Conservation (phyloP, 2,329 filamentous ascomycete genomes). For the Sporothrix inflata region DNA sequence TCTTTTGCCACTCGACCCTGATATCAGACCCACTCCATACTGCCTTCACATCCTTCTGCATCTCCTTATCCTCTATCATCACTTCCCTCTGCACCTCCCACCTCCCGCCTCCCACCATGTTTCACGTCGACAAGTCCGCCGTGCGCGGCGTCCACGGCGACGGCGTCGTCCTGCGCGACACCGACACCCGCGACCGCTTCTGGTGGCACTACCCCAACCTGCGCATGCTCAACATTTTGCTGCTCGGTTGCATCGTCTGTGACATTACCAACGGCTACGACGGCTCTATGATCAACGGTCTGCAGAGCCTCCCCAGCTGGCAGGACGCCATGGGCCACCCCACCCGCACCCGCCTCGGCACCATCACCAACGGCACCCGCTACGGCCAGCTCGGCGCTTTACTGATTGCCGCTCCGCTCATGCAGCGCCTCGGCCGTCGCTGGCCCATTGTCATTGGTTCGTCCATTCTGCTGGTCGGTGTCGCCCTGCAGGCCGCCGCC, state of each 20-base stretch:
- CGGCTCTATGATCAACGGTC: constrained; percentile 46
- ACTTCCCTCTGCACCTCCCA: not conserved
- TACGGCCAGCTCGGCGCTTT: constrained; percentile 30
- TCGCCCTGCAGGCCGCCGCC: constrained; percentile 73
- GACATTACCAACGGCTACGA: constrained; percentile 32
- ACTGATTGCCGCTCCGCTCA: constrained; percentile 23
- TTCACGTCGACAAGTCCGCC: constrained; percentile 27
- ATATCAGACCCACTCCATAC: not conserved
- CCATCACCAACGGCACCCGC: constrained; percentile 38
- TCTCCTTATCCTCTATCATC: not conserved
- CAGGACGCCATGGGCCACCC: constrained; percentile 42
- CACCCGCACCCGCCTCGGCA: constrained; percentile 37
- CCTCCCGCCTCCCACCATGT: constrained; percentile 14
- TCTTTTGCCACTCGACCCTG: not conserved
- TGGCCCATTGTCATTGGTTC: constrained; percentile 73
- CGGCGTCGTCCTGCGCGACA: constrained; percentile 28
- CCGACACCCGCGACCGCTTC: constrained; percentile 31
- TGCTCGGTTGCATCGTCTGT: constrained; percentile 31
- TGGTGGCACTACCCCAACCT: constrained; percentile 32
- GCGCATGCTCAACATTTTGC: constrained; percentile 27
- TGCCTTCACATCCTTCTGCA: not conserved
- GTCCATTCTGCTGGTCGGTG: constrained; percentile 71
- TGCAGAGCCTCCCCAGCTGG: constrained; percentile 44
- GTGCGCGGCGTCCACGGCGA: constrained; percentile 26
- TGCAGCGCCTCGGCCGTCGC: constrained; percentile 69